Evolutionary conservation across 2,329 filamentous ascomycete genomes (phyloP).

Genomic region (Neocatenulostroma microsporum): DNA sequence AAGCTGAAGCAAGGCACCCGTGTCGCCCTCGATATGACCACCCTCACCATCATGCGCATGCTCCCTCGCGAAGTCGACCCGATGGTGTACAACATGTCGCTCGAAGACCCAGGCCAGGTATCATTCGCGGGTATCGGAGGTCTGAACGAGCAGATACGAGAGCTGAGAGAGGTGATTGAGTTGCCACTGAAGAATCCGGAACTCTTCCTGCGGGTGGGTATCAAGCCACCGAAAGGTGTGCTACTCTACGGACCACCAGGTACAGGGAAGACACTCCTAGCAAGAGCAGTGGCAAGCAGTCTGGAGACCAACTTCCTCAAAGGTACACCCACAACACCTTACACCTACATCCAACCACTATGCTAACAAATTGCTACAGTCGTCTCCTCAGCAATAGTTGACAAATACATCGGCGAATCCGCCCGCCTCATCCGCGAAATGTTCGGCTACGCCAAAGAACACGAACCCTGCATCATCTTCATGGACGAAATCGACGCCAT

Average conservation of each 20-base stretch:
- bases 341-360: not conserved
- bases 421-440: slow-evolving; percentile 96
- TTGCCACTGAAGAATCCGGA: slow-evolving; percentile 97
- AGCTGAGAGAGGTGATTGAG: slow-evolving; percentile 95
- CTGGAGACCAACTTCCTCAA: slow-evolving; percentile 98
- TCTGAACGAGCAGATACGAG: slow-evolving; percentile 95
- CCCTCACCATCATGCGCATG: slow-evolving; percentile 99
- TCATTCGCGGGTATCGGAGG: slow-evolving; percentile 97
- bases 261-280: slow-evolving; percentile 91
- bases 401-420: slow-evolving; percentile 99
- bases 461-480: slow-evolving; percentile 99
- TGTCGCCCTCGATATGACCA: slow-evolving; percentile 98
- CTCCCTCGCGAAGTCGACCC: slow-evolving; percentile 96
- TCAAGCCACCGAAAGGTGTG: slow-evolving; percentile 98
- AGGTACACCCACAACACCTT: slow-evolving; percentile 46
- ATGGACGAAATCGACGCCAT: slow-evolving; percentile 99
- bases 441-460: slow-evolving; percentile 99
- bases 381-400: slow-evolving; percentile 96
- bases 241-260: slow-evolving; percentile 92
- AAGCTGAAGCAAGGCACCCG: slow-evolving; percentile 98
- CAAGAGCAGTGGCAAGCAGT: slow-evolving; percentile 89
- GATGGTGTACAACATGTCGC: slow-evolving; percentile 98
- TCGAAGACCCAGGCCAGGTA: slow-evolving; percentile 95
- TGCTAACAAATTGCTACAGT: slow-evolving; percentile 50
- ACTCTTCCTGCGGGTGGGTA: slow-evolving; percentile 90